Evolutionary conservation across 2,329 filamentous ascomycete genomes (phyloP).

Genomic region (Nannizziopsis barbatae): DNA sequence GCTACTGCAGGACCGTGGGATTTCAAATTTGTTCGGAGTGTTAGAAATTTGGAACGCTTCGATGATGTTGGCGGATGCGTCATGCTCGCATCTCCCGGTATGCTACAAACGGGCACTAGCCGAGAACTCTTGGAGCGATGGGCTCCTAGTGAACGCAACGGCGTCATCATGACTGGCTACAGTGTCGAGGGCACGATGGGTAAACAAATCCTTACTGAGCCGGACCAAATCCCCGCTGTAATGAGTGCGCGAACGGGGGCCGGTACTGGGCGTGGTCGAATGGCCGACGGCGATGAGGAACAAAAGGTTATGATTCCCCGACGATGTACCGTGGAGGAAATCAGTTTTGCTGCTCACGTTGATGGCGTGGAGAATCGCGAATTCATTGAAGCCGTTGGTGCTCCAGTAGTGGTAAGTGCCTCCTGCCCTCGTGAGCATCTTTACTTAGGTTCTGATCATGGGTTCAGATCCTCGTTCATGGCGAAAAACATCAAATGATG

Average conservation of each 20-base stretch:
- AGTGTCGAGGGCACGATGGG: conserved; percentile 98
- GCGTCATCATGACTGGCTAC: conserved; percentile 97
- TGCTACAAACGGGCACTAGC: conserved; percentile 94
- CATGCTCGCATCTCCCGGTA: conserved; percentile 94
- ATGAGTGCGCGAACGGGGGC: conserved; percentile 60
- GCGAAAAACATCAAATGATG: conserved; percentile 97
- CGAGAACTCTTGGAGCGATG: conserved; percentile 86
- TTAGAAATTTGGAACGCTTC: conserved; percentile 89
- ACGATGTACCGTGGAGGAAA: conserved; percentile 85
- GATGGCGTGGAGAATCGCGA: conserved; percentile 92
- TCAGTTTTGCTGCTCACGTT: conserved; percentile 91
- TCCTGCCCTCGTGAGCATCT: background rate
- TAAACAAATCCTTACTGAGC: conserved; percentile 87
- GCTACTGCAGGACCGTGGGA: conserved; percentile 69
- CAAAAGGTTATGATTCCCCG: conserved; percentile 86
- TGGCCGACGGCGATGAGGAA: conserved; percentile 53
- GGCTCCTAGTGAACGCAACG: conserved; percentile 93
- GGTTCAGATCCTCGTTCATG: conserved; percentile 78
- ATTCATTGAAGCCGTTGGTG: conserved; percentile 88
- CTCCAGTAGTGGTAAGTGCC: conserved; percentile 74
- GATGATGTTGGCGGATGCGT: conserved; percentile 93
- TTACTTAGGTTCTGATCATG: background rate
- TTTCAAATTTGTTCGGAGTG: conserved; percentile 82
- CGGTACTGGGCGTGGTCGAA: conserved; percentile 45
- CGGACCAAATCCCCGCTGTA: conserved; percentile 85